phyloP scores from a whole-genome alignment of 306 rosid genomes.

The Lupinus albus region DNA sequence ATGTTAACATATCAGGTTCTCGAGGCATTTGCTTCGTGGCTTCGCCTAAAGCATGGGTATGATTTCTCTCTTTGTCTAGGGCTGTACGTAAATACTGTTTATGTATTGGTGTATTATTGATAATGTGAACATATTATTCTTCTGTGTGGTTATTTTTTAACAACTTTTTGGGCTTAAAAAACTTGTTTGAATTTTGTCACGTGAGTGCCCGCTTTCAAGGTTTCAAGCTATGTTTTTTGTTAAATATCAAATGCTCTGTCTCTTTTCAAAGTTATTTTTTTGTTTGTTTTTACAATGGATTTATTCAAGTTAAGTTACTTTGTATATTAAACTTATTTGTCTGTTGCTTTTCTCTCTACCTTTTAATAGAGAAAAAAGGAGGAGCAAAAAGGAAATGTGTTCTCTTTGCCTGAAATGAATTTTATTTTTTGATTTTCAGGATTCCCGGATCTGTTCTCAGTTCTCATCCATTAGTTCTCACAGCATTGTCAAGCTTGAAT shows the following conservation, averaged over 20 bases:
- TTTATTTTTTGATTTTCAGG: slow-evolving; percentile 59
- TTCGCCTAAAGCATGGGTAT: slow-evolving; percentile 98
- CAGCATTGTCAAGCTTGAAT: slow-evolving; percentile 90
- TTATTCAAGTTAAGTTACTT: neutral
- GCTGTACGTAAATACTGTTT: slow-evolving; percentile 31
- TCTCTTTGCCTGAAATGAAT: neutral
- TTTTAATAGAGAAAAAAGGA: neutral
- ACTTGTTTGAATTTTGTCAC: slow-evolving; percentile 6
- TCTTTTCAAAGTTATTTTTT: neutral
- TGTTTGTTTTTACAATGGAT: slow-evolving; percentile 10
- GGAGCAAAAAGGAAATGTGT: neutral
- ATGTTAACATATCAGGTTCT: slow-evolving; percentile 73
- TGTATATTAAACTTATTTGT: neutral
- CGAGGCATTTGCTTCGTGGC: slow-evolving; percentile 99
- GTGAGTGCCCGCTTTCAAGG: slow-evolving; percentile 7
- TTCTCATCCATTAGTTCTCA: slow-evolving; percentile 88
- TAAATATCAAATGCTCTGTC: slow-evolving; percentile 15
- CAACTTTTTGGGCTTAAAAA: slow-evolving; percentile 23
- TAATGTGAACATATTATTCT: slow-evolving; percentile 31
- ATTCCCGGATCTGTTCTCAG: slow-evolving; percentile 87
- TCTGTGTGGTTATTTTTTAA: neutral
- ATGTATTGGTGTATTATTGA: slow-evolving; percentile 10
- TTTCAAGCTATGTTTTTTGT: neutral
- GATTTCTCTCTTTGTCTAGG: slow-evolving; percentile 35
- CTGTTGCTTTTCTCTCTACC: slow-evolving; percentile 6